phyloP scores from a whole-genome alignment of 768 basidiomycete species.

The Leccinellum luteum region DNA sequence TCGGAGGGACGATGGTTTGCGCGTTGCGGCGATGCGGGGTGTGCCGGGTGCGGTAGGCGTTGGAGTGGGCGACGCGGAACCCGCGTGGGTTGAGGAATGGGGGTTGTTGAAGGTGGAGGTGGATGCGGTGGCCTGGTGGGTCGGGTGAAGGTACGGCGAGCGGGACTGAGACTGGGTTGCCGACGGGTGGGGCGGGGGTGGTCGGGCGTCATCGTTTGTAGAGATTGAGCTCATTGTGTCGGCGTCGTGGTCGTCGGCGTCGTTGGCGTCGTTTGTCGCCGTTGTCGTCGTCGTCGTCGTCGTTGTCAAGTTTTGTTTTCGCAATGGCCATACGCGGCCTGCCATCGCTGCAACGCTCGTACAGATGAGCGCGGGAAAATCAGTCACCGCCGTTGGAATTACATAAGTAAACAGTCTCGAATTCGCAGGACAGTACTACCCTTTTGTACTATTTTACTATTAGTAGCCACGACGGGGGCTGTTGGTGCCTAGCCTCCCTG shows the following conservation, averaged over 20 bases:
- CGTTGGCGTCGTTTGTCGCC: conserved; percentile 11
- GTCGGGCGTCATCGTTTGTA: conserved; percentile 11
- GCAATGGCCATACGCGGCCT: conserved; percentile 20
- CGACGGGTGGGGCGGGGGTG: conserved; percentile 6
- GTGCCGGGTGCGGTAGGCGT: conserved; percentile 23
- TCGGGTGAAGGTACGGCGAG: conserved; percentile 40
- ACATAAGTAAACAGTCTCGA: neutral
- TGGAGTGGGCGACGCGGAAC: conserved; percentile 11
- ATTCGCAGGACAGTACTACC: neutral
- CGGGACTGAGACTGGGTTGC: conserved; percentile 15
- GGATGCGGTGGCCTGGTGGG: conserved; percentile 34
- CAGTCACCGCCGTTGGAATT: neutral
- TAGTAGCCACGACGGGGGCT: conserved; percentile 19
- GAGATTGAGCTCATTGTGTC: conserved; percentile 24
- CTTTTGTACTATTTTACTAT: neutral
- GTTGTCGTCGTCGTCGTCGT: neutral
- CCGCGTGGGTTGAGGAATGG: neutral
- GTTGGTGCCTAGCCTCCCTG: conserved; percentile 4
- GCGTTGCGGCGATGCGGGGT: conserved; percentile 24
- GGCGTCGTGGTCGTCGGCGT: conserved; percentile 22
- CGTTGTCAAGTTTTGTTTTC: conserved; percentile 14
- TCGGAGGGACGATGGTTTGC: conserved; percentile 32
- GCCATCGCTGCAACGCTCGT: conserved; percentile 16
- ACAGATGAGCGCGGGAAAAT: conserved; percentile 24
- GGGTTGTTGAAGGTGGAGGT: conserved; percentile 35